phyloP scores from a whole-genome alignment of 2,329 filamentous ascomycete genomes.

The Ploettnerulaceae sp. region DNA sequence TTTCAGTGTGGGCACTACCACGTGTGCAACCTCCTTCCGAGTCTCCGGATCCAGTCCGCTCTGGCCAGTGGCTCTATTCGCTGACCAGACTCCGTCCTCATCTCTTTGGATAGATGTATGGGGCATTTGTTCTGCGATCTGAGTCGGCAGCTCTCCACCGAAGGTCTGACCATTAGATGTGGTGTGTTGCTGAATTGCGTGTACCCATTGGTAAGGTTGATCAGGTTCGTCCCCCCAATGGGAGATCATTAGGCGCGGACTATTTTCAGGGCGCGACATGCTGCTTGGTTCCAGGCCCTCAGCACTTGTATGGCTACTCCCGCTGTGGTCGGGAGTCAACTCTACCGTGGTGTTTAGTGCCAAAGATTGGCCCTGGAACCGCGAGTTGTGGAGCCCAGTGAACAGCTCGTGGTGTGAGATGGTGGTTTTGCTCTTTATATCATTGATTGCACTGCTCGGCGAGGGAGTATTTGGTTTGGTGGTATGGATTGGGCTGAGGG shows the following conservation, averaged over 20 bases:
- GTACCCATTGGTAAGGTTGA: slow-evolving; percentile 10
- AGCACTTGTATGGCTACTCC: slow-evolving; percentile 32
- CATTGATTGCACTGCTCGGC: slow-evolving; percentile 20
- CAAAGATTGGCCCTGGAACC: slow-evolving; percentile 17
- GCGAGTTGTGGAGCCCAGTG: slow-evolving; percentile 19
- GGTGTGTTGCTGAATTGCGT: slow-evolving; percentile 11
- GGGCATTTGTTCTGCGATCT: slow-evolving; percentile 1
- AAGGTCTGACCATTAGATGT: slow-evolving; percentile 9
- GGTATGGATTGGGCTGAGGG: slow-evolving; percentile 29
- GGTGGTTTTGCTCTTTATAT: slow-evolving; percentile 17
- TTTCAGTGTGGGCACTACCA: slow-evolving; percentile 30
- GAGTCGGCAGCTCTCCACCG: slow-evolving; percentile 14
- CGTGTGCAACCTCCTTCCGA: slow-evolving; percentile 22
- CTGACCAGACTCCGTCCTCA: slow-evolving; percentile 28
- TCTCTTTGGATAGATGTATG: slow-evolving; percentile 18
- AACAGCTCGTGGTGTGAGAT: slow-evolving; percentile 26
- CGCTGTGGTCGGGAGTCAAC: slow-evolving; percentile 33
- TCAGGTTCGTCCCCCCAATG: slow-evolving; percentile 23
- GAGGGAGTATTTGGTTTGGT: slow-evolving; percentile 29
- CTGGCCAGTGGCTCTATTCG: slow-evolving; percentile 24
- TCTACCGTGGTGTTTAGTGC: slow-evolving; percentile 20
- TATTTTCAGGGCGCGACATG: slow-evolving; percentile 23
- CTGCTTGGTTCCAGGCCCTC: slow-evolving; percentile 28
- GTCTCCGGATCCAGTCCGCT: slow-evolving; percentile 30
- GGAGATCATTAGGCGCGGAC: slow-evolving; percentile 26